Evolutionary conservation across 1,284 basidiomycete genomes (phyloP).

Genomic region (Rhodofomes roseus): DNA sequence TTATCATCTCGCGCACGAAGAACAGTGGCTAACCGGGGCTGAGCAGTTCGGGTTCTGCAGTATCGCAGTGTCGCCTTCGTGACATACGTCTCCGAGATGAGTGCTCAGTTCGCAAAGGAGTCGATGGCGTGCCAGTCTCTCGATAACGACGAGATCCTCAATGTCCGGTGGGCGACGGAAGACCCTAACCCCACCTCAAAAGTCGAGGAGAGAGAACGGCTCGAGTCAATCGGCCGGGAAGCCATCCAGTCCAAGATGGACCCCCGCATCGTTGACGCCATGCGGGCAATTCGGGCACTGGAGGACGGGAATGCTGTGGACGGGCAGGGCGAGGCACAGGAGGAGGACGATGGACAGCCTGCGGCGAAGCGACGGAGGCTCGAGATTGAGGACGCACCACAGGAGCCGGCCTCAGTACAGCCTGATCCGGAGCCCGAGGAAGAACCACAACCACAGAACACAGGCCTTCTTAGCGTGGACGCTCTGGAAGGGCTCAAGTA

Average conservation of each 20-base stretch:
- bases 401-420: slow-evolving; percentile 35
- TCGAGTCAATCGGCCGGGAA: slow-evolving; percentile 80
- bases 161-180: slow-evolving; percentile 97
- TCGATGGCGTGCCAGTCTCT: slow-evolving; percentile 98
- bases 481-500: slow-evolving; percentile 84
- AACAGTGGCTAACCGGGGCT: slow-evolving; percentile 1
- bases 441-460: slow-evolving; percentile 28
- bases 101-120: slow-evolving; percentile 97
- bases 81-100: slow-evolving; percentile 84
- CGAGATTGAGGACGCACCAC: slow-evolving; percentile 25
- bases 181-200: slow-evolving; percentile 92
- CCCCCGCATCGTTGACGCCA: slow-evolving; percentile 81
- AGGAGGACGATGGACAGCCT: slow-evolving; percentile 30
- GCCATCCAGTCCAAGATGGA: slow-evolving; percentile 84
- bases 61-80: slow-evolving; percentile 97
- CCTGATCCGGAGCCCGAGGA: slow-evolving; percentile 19
- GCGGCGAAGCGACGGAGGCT: slow-evolving; percentile 31
- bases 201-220: slow-evolving; percentile 74
- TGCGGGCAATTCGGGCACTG: slow-evolving; percentile 75
- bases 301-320: slow-evolving; percentile 74
- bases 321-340: slow-evolving; percentile 36
- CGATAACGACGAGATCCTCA: slow-evolving; percentile 97
- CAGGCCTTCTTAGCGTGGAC: slow-evolving; percentile 71
- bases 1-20: neutral
- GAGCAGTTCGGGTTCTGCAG: slow-evolving; percentile 82